phyloP scores from a whole-genome alignment of 306 rosid genomes.

The Cyamopsis tetragonoloba region DNA sequence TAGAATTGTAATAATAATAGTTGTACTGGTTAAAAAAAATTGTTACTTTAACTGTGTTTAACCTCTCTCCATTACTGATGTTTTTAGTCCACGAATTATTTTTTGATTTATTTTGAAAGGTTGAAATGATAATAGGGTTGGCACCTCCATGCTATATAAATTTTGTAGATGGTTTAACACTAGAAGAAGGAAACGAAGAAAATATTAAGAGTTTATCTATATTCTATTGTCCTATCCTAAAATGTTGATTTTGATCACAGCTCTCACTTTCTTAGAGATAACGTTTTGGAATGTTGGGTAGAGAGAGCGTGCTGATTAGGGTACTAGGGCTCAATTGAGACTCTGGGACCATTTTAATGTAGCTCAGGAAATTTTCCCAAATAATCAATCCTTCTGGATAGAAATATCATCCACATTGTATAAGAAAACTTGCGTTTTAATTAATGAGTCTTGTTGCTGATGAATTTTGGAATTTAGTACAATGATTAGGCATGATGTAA shows the following conservation, averaged over 20 bases:
- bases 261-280: slow-evolving; percentile 27
- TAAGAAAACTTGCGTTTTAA: not conserved
- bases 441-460: slow-evolving; percentile 20
- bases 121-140: slow-evolving; percentile 19
- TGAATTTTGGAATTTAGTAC: slow-evolving; percentile 4
- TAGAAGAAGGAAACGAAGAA: not conserved
- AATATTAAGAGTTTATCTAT: not conserved
- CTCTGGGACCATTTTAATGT: slow-evolving; percentile 17
- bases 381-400: not conserved
- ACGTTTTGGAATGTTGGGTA: slow-evolving; percentile 27
- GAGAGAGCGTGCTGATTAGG: slow-evolving; percentile 7
- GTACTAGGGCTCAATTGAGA: not conserved
- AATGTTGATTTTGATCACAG: slow-evolving; percentile 11
- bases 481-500: slow-evolving; percentile 31
- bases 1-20: not conserved
- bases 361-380: not conserved
- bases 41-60: not conserved
- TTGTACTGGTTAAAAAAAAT: not conserved
- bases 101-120: slow-evolving; percentile 26
- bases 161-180: slow-evolving; percentile 16
- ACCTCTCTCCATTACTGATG: slow-evolving; percentile 15
- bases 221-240: not conserved
- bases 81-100: slow-evolving; percentile 17
- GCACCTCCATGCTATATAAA: slow-evolving; percentile 28
- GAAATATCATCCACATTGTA: no score